Evolutionary conservation across 2,329 filamentous ascomycete species (phyloP).

Genomic region (Stemphylium lycopersici): DNA sequence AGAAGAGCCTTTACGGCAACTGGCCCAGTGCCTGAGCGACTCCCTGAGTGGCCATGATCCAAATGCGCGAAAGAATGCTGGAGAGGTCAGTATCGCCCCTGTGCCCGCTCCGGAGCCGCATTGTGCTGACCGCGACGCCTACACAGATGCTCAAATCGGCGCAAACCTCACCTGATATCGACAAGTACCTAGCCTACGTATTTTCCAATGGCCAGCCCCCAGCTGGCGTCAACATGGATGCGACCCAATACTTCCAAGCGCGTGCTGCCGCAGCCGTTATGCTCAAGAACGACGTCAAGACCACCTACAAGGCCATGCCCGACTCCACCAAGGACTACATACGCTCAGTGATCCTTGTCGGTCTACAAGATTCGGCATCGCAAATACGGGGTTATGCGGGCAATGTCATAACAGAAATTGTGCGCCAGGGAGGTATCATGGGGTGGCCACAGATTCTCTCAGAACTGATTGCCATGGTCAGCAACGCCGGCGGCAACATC

Average conservation of each 20-base stretch:
- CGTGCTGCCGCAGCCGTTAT: conserved; percentile 89
- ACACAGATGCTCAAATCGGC: conserved; percentile 89
- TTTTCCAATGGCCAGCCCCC: conserved; percentile 74
- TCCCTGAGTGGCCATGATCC: conserved; percentile 86
- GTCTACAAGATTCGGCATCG: conserved; percentile 78
- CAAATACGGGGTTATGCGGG: conserved; percentile 90
- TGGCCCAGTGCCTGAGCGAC: conserved; percentile 87
- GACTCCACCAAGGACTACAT: conserved; percentile 76
- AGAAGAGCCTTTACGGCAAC: conserved; percentile 84
- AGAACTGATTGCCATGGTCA: conserved; percentile 78
- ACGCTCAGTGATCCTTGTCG: conserved; percentile 76
- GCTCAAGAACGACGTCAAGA: conserved; percentile 90
- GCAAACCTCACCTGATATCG: conserved; percentile 86
- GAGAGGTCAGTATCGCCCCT: conserved; percentile 67
- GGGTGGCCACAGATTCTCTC: conserved; percentile 91
- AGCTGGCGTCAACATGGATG: conserved; percentile 63
- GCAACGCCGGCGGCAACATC: conserved; percentile 72
- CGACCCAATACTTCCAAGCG: conserved; percentile 72
- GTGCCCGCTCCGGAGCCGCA: conserved; percentile 11
- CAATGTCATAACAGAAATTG: conserved; percentile 91
- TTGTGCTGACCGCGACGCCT: conserved; percentile 32
- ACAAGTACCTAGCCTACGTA: conserved; percentile 94
- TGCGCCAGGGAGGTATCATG: conserved; percentile 81
- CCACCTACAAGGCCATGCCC: conserved; percentile 76
- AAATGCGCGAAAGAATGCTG: conserved; percentile 83